These are phyloP conservation scores for Cryptococcus neoformans DNA, from an alignment of 1,284 basidiomycete species.

Conservation along the genomic window DNA sequence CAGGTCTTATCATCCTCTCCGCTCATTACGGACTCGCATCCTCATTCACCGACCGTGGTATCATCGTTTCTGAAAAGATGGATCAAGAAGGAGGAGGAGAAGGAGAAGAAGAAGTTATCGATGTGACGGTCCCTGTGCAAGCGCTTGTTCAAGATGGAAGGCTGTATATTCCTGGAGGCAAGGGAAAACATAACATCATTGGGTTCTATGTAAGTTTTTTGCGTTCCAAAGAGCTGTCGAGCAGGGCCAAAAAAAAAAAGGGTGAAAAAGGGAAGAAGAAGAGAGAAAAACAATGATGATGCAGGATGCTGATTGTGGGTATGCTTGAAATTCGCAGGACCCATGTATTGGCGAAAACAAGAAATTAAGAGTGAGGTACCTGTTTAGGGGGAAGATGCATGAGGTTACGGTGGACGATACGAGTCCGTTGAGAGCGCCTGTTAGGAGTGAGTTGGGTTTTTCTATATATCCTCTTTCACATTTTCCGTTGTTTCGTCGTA, in stretches of 20 bases:
- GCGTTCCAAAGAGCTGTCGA: neutral
- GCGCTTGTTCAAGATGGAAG: conserved; percentile 75
- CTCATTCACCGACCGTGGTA: conserved; percentile 51
- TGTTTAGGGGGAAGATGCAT: conserved; percentile 70
- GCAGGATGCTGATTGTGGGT: neutral
- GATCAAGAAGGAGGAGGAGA: conserved; percentile 59
- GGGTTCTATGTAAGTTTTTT: conserved; percentile 43
- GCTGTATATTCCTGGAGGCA: conserved; percentile 70
- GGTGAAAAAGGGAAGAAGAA: neutral
- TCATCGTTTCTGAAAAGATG: conserved; percentile 49
- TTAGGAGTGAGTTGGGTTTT: conserved; percentile 54
- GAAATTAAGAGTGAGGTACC: conserved; percentile 67
- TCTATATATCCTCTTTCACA: too few relatives aligned
- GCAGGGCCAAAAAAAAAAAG: neutral
- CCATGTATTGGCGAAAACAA: conserved; percentile 50
- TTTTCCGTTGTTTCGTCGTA: neutral
- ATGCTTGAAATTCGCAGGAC: conserved; percentile 26
- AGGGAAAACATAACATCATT: conserved; percentile 53
- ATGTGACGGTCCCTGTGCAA: conserved; percentile 78
- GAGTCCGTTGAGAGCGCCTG: conserved; percentile 67
- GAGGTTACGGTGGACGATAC: conserved; percentile 72
- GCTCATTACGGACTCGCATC: conserved; percentile 61
- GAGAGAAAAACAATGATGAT: neutral
- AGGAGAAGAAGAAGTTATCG: conserved; percentile 61
- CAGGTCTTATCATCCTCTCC: conserved; percentile 69